phyloP scores from a whole-genome alignment of 2,329 filamentous ascomycete genomes.

The Diaporthe longicolla region DNA sequence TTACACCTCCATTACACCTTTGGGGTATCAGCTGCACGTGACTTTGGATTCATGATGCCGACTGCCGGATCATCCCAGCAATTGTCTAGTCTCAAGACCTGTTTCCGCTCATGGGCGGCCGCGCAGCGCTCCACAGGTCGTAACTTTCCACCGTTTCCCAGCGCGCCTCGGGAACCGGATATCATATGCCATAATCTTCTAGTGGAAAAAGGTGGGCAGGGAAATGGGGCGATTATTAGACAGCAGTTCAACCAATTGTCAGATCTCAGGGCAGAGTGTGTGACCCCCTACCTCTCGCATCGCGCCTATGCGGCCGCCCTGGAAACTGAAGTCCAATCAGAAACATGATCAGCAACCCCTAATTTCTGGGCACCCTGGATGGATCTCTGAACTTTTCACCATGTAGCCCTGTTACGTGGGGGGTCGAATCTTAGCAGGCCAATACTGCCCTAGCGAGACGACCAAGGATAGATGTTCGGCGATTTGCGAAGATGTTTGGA shows the following conservation, averaged over 20 bases:
- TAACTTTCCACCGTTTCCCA: slow-evolving; percentile 10
- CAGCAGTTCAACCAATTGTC: slow-evolving; percentile 6
- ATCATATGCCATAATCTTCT: neutral
- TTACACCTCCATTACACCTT: neutral
- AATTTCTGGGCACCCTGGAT: neutral
- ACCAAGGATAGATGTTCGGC: neutral
- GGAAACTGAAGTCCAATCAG: neutral
- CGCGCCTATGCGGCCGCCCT: neutral
- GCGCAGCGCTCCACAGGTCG: neutral
- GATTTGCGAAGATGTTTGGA: neutral
- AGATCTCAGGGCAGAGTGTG: neutral
- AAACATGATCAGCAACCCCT: neutral
- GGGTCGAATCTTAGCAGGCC: neutral
- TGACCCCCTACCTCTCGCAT: neutral
- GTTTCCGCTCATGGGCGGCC: neutral
- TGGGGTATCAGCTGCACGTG: neutral
- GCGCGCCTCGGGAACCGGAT: neutral
- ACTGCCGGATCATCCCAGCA: slow-evolving; percentile 27
- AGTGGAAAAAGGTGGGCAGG: neutral
- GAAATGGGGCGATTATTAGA: slow-evolving; percentile 6
- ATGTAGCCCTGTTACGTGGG: neutral
- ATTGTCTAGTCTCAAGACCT: slow-evolving; percentile 12
- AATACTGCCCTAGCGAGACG: neutral
- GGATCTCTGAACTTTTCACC: neutral
- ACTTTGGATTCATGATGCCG: neutral